Evolutionary conservation across 2,329 filamentous ascomycete genomes (phyloP).

Genomic region (Macrophomina phaseolina): DNA sequence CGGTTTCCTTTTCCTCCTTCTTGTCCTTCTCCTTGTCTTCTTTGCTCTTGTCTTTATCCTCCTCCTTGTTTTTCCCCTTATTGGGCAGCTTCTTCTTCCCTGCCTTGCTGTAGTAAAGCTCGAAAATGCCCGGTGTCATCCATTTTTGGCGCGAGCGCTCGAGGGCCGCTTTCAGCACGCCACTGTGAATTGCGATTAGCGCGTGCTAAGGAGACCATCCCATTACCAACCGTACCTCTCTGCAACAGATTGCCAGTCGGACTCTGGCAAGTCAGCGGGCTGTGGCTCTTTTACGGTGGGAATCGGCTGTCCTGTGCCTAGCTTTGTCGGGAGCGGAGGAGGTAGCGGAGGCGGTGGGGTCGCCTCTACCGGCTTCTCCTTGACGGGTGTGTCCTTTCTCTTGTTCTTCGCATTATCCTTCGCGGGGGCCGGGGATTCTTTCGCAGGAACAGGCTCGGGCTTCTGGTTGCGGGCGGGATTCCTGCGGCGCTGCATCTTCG

Average conservation of each 20-base stretch:
- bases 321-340: conserved; percentile 62
- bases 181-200: conserved; percentile 55
- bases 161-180: conserved; percentile 75
- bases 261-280: conserved; percentile 63
- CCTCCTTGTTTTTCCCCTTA: conserved; percentile 57
- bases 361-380: conserved; percentile 19
- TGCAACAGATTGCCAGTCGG: conserved; percentile 74
- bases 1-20: conserved; percentile 60
- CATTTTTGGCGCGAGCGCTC: conserved; percentile 68
- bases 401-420: conserved; percentile 17
- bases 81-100: conserved; percentile 49
- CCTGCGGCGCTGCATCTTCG: conserved; percentile 24
- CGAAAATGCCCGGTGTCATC: conserved; percentile 45
- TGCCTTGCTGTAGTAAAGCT: conserved; percentile 44
- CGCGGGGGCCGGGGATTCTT: not conserved
- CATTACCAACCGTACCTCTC: conserved; percentile 63
- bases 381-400: conserved; percentile 25
- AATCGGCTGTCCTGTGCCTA: conserved; percentile 70
- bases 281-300: conserved; percentile 74
- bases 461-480: conserved; percentile 27
- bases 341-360: conserved; percentile 31
- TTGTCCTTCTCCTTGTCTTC: conserved; percentile 44
- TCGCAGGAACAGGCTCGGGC: conserved; percentile 23
- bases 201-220: conserved; percentile 5
- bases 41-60: conserved; percentile 54